Base-by-base conservation (phyloP, 306 rosid species). In the Astragalus glycyphyllos region DNA sequence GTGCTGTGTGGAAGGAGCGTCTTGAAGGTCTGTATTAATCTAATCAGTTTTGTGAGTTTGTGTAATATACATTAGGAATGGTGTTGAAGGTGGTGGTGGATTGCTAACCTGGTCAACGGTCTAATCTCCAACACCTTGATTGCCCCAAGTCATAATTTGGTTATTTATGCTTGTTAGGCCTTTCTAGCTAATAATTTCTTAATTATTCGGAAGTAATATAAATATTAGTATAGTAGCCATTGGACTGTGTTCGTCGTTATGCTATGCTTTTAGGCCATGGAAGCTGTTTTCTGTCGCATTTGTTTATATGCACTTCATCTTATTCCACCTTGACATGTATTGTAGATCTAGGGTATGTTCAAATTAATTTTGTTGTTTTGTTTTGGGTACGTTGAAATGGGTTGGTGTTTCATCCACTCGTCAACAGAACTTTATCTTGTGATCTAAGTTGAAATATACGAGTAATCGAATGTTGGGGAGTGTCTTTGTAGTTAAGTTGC, bases 1-100 rank as follows among this genome's bases (percentile, higher is more conserved):
- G 99, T 53, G 20, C 96, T 44, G 91, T 79, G 8, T 95, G 99
- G 99, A 95, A 95, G 79, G 99, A 95, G 75, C 91, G 99, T 16
- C 91, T 95, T 49, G 99, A 95, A 85, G 99, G 97, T 94, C 78
- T 72, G 81, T 77, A 71, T 14, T 71, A 47, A 53, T 49, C 16
- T 44, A 10, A 12, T 67, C 55, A 5, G 66, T 73, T 73, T 47
- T 45, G 14, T 65, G 54, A n/a, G 14, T 48, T 35, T 46, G 26
- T 67, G 67, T 46, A n/a, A 37, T 58, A 5, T 55, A 12, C 64
- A 49, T 16, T 49, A n/a, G 57, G 40, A 50, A 68, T 66, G 38
- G 49, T 48, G 35, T 76, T 7, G 64, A 50, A n/a, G 23, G 23
- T 2, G 64, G 26, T 17, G 35, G 57, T 15, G 17, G 72, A 16